Base-by-base conservation (phyloP, 495 filamentous ascomycete species). In the Endocarpon pusillum region DNA sequence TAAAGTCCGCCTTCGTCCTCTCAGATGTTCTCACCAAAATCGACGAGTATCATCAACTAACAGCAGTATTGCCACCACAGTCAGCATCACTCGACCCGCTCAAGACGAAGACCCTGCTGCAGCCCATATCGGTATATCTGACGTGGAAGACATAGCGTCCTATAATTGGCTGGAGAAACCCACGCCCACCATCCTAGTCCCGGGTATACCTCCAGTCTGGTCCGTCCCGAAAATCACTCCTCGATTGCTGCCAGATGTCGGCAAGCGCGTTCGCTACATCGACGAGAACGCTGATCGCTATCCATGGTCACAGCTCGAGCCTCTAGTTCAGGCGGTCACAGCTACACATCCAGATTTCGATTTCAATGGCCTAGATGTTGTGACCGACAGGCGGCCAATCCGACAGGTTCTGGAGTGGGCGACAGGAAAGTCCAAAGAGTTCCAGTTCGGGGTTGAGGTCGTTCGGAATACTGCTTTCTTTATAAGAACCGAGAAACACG, bases 91-190 rank as follows among this genome's bases (percentile, higher is more conserved):
- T n/a, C n/a, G n/a, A n/a, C n/a, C n/a, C n/a, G n/a, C n/a, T n/a
- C n/a, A n/a, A n/a, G n/a, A n/a, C n/a, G n/a, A n/a, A n/a, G n/a
- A n/a, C n/a, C n/a, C n/a, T n/a, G n/a, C n/a, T n/a, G n/a, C n/a
- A n/a, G n/a, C n/a, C n/a, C n/a, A n/a, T n/a, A n/a, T n/a, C n/a
- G n/a, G n/a, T n/a, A 34, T 34, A 11, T n/a, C 14, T 6, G 18
- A 27, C 14, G 25, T 41, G 27, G 19, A 26, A 11, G 25, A 19
- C 22, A 29, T 37, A 10, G 24, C 39, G n/a, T 41, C 39, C 3
- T 41, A 41, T 34, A 41, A 41, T 4, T 37, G 39, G 39, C 25
- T 33, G 10, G 34, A 37, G 19, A 12, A 22, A n/a, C 21, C n/a
- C n/a, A 33, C n/a, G 4, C 16, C 39, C 12, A 41, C 39, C 3